These are phyloP conservation scores for Coix lacrymajobi DNA, from an alignment of 176 grass and related monocot genomes.

Conservation along the genomic window DNA sequence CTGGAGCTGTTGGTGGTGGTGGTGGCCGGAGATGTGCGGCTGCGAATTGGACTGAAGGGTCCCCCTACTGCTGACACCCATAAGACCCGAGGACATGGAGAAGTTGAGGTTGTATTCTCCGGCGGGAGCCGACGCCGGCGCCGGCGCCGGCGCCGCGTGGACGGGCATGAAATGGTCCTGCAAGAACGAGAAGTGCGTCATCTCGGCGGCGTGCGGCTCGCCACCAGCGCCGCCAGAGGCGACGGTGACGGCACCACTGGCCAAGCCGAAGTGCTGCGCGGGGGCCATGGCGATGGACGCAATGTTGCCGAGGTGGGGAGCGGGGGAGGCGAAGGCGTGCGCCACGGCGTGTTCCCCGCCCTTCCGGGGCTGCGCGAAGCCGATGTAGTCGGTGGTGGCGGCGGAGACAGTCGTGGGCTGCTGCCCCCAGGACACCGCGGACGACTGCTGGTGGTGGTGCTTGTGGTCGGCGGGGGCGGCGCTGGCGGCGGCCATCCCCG, in stretches of 20 bases:
- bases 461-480: conserved; percentile 14
- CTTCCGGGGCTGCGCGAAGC: conserved; percentile 41
- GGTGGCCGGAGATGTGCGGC: conserved; percentile 44
- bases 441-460: conserved; percentile 2
- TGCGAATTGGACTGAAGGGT: conserved; percentile 99
- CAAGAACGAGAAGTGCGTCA: conserved; percentile 74
- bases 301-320: conserved; percentile 37
- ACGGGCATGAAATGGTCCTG: conserved; percentile 64
- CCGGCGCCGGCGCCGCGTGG: conserved; percentile 26
- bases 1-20: conserved; percentile 50
- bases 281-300: conserved; percentile 17
- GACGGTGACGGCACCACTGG: conserved; percentile 16
- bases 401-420: conserved; percentile 36
- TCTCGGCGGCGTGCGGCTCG: conserved; percentile 34
- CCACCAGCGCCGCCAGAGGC: background rate
- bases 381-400: conserved; percentile 49
- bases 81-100: conserved; percentile 71
- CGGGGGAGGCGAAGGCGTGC: conserved; percentile 35
- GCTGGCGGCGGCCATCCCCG: conserved; percentile 41
- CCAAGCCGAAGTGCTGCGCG: conserved; percentile 28
- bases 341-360: conserved; percentile 6
- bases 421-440: background rate
- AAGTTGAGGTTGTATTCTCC: conserved; percentile 79
- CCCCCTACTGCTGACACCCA: conserved; percentile 79
- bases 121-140: conserved; percentile 25